Evolutionary conservation across 257 asterid genomes (phyloP), one percentile per base, ranked within the genome.

Genomic region (Nicotiana sylvestris): DNA sequence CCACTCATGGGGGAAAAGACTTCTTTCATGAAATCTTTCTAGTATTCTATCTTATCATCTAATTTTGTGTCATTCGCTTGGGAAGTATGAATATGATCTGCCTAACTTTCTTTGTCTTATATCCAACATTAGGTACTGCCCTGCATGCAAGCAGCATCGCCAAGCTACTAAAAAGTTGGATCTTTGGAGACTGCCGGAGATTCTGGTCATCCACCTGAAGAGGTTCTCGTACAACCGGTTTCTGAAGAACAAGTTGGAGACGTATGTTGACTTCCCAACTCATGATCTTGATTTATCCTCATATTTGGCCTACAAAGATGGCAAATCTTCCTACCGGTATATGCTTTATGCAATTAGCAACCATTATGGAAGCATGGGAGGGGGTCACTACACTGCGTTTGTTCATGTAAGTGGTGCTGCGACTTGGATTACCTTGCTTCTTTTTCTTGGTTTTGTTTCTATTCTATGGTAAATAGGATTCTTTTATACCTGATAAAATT

Each of bases 311-410:
- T 84, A 82, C 83, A 90, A 89, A 83, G 92, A 85, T 61, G 95
- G 88, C 60, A 86, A 82, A 76, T 77, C 88, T 84, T 88, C 93
- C 81, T 29, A 89, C 62, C 93, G 93, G 29, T 95, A 93, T 78
- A 84, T 88, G 90, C 98, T 95, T 81, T 95, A 93, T 82, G 98
- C 98, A 21, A 90, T 93, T 78, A 93, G 98, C 84, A 95, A 93
- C 88, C 98, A 95, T 86, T 92, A 90, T 69, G 98, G 98, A 86
- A 92, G 97, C 86, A 90, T 92, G 95, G 97, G 97, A 82, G 97
- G 98, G 16, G 98, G 97, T 79, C 97, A 93, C 87, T 95, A 95
- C 86, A 93, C 98, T 29, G 96, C 98, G 53, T 92, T 84, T 90
- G 94, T 93, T 82, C 94, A 86, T 81, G 98, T 95, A 89, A 91